phyloP scores from a whole-genome alignment of 2,329 filamentous ascomycete species.

The Venturia aucupariae region DNA sequence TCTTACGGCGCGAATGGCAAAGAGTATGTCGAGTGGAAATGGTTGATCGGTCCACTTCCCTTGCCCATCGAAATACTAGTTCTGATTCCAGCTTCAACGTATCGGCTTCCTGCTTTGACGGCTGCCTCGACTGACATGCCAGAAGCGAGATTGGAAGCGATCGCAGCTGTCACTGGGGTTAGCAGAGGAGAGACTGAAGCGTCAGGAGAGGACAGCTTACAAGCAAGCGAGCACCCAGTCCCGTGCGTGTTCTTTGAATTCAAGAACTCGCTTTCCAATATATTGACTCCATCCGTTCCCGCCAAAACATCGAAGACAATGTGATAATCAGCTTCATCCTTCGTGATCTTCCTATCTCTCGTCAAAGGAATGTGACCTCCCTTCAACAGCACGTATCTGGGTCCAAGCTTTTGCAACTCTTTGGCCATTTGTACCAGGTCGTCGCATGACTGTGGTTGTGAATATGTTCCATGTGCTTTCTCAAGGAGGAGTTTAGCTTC shows the following conservation, averaged over 20 bases:
- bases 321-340: conserved; percentile 48
- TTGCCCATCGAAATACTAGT: conserved; percentile 53
- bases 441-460: conserved; percentile 46
- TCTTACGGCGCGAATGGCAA: conserved; percentile 58
- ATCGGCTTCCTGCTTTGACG: conserved; percentile 59
- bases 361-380: conserved; percentile 81
- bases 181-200: background rate
- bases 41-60: conserved; percentile 65
- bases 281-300: conserved; percentile 48
- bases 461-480: conserved; percentile 35
- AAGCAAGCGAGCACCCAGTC: conserved; percentile 88
- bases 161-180: conserved; percentile 46
- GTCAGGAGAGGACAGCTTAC: conserved; percentile 38
- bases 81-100: conserved; percentile 62
- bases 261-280: conserved; percentile 63
- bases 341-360: conserved; percentile 47
- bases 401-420: conserved; percentile 57
- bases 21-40: conserved; percentile 63
- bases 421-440: conserved; percentile 63
- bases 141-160: conserved; percentile 61
- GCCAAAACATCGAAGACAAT: conserved; percentile 70
- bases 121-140: conserved; percentile 49
- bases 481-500: conserved; percentile 60
- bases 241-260: conserved; percentile 79
- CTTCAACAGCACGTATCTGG: conserved; percentile 76